Conservation (phyloP, 805 yeast species). For the Monosporozyma servazzii region DNA sequence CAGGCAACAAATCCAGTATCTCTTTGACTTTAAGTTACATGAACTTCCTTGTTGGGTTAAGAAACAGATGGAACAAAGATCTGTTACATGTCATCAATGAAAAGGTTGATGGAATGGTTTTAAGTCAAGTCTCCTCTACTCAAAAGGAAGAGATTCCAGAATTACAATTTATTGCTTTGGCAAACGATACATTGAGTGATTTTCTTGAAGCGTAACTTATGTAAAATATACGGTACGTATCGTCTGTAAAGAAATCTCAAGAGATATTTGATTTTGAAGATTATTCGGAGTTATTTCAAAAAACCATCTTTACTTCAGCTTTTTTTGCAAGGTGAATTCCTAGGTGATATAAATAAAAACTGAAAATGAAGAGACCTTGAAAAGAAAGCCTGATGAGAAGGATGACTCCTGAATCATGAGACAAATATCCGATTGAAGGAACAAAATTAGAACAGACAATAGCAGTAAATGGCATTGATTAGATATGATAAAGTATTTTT, state of each 20-base stretch:
- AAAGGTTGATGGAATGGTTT: conserved; percentile 5
- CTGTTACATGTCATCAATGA: conserved; percentile 27
- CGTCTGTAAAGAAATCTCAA: not conserved
- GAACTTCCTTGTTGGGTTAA: conserved; percentile 40
- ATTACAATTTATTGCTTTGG: conserved; percentile 22
- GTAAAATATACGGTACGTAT: not conserved
- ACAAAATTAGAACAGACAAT: not conserved
- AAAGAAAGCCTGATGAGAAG: not conserved
- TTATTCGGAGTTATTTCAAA: not conserved
- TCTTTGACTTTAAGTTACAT: conserved; percentile 41
- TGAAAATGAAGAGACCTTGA: not conserved
- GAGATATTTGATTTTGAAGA: not conserved
- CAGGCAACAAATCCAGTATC: conserved; percentile 5
- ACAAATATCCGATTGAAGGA: not conserved
- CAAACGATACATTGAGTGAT: conserved; percentile 17
- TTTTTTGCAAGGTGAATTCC: not conserved
- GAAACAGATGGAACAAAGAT: conserved; percentile 24
- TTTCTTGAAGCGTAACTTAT: not conserved
- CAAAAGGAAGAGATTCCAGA: conserved; percentile 16
- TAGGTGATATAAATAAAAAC: not conserved
- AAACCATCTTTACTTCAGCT: not conserved
- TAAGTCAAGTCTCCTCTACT: conserved; percentile 14
- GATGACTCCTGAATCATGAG: not conserved
- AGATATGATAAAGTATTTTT: not conserved
- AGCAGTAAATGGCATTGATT: not conserved